Evolutionary conservation across 2,329 filamentous ascomycete species (phyloP).

Genomic region (Colletotrichum viniferum): DNA sequence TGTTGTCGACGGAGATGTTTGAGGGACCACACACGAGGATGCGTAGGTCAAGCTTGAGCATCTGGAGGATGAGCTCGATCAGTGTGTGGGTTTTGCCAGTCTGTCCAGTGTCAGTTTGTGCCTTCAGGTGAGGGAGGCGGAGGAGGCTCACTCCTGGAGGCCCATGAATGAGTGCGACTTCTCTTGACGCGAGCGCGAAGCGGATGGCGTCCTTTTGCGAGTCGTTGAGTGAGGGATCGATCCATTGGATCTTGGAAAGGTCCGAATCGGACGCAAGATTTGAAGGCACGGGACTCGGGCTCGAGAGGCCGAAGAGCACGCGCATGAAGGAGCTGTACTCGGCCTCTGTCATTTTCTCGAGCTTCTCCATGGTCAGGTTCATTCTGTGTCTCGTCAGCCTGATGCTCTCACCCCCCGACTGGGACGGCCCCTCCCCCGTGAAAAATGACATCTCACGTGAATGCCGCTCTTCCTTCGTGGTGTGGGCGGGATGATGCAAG

Average conservation of each 20-base stretch:
- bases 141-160: slow-evolving; percentile 72
- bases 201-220: slow-evolving; percentile 71
- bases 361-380: slow-evolving; percentile 64
- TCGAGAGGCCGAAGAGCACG: slow-evolving; percentile 65
- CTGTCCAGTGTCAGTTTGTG: slow-evolving; percentile 35
- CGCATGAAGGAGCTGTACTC: slow-evolving; percentile 65
- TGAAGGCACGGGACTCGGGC: slow-evolving; percentile 51
- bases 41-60: slow-evolving; percentile 74
- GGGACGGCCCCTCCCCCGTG: neutral
- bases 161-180: slow-evolving; percentile 90
- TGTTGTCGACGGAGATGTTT: slow-evolving; percentile 98
- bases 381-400: slow-evolving; percentile 47
- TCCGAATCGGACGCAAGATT: slow-evolving; percentile 45
- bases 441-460: neutral
- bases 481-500: neutral
- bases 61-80: slow-evolving; percentile 92
- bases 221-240: slow-evolving; percentile 66
- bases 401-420: neutral
- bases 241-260: slow-evolving; percentile 57
- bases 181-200: slow-evolving; percentile 83
- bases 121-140: neutral
- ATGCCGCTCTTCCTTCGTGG: neutral
- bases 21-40: slow-evolving; percentile 95
- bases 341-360: slow-evolving; percentile 61
- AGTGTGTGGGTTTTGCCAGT: slow-evolving; percentile 97